Conservation (phyloP, 352 stramenopile species). For the Phytopythium vexans region DNA sequence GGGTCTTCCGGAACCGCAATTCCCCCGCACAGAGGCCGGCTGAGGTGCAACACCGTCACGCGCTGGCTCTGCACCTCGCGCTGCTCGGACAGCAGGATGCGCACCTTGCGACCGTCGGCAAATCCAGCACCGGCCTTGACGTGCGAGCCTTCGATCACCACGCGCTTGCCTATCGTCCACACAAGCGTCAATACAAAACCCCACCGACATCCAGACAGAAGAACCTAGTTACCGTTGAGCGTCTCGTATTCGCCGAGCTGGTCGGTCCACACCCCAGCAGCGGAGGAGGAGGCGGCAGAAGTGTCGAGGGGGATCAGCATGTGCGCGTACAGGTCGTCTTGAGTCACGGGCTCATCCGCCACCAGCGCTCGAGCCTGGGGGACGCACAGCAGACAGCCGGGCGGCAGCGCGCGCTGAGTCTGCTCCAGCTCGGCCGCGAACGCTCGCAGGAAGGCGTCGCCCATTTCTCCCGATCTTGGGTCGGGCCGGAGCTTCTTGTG, state of each 20-base stretch:
- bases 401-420: slow-evolving; percentile 50
- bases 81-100: slow-evolving; percentile 70
- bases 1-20: slow-evolving; percentile 65
- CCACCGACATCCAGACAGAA: neutral
- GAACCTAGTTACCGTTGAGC: slow-evolving; percentile 42
- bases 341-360: slow-evolving; percentile 26
- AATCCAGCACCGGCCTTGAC: slow-evolving; percentile 53
- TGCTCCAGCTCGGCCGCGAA: slow-evolving; percentile 37
- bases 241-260: slow-evolving; percentile 57
- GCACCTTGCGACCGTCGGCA: slow-evolving; percentile 46
- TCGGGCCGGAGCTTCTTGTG: neutral
- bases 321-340: slow-evolving; percentile 53
- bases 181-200: slow-evolving; percentile 8
- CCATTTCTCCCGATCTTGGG: slow-evolving; percentile 14
- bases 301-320: slow-evolving; percentile 33
- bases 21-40: slow-evolving; percentile 60
- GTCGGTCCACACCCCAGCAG: slow-evolving; percentile 6
- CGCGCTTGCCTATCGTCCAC: slow-evolving; percentile 38
- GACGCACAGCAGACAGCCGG: slow-evolving; percentile 59
- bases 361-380: slow-evolving; percentile 61
- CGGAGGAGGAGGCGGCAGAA: neutral
- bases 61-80: slow-evolving; percentile 46
- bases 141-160: slow-evolving; percentile 53
- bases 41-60: slow-evolving; percentile 67
- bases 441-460: slow-evolving; percentile 40